Percentiles rank a stretch among this genome's conserved stretches.
phyloP scores from a whole-genome alignment of 805 yeast species.

The Hanseniaspora taiwanica region DNA sequence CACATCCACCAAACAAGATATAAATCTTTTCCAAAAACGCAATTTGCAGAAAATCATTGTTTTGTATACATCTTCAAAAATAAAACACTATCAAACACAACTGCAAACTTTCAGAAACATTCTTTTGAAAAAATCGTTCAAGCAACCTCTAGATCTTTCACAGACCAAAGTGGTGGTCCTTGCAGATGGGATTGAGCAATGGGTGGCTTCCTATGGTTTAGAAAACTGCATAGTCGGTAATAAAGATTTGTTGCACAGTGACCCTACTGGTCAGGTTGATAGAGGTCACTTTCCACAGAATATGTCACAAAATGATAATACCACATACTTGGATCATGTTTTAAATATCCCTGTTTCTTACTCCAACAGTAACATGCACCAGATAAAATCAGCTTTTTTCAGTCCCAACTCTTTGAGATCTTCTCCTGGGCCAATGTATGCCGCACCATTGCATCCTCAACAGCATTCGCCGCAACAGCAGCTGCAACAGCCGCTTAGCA shows the following conservation, averaged over 20 bases:
- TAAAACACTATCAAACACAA: not conserved
- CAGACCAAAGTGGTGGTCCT: not conserved
- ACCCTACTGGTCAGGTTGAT: not conserved
- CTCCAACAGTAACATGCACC: not conserved
- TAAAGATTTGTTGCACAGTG: not conserved
- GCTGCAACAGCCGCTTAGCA: not conserved
- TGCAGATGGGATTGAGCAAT: not conserved
- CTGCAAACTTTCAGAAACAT: constrained; percentile 9
- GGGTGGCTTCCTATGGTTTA: not conserved
- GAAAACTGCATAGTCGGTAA: not conserved
- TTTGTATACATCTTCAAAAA: constrained; percentile 29
- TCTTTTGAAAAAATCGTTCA: constrained; percentile 23
- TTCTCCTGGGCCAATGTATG: not conserved
- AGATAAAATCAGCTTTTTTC: not conserved
- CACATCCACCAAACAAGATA: constrained; percentile 44
- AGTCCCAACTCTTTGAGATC: not conserved
- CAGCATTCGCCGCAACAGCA: not conserved
- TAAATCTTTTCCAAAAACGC: constrained; percentile 38
- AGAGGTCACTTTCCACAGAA: too few relatives aligned
- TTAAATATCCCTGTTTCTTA: not conserved
- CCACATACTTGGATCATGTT: not conserved
- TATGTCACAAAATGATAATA: too few relatives aligned
- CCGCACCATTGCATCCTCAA: not conserved
- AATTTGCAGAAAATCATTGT: constrained; percentile 49
- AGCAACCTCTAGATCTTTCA: not conserved